Conservation (phyloP, 1,139 yeast species). For the Candida sp. region DNA sequence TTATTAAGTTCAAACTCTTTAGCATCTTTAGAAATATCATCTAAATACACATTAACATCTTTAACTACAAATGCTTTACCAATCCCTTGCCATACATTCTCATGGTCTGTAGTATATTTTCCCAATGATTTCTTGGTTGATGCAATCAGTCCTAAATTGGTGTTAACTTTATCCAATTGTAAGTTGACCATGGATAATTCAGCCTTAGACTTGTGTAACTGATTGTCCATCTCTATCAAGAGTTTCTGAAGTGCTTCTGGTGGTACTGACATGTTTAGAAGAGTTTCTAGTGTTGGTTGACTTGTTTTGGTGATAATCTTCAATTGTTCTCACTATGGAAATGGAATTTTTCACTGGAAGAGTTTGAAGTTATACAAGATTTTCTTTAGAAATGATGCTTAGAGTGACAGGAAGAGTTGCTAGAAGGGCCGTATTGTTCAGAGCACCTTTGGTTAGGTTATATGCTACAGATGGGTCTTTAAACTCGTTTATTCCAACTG, state of each 20-base stretch:
- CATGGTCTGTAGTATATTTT: slow-evolving; percentile 32
- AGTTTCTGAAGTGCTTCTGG: slow-evolving; percentile 52
- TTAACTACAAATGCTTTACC: slow-evolving; percentile 68
- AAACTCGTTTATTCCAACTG: slow-evolving; percentile 5
- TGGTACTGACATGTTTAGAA: slow-evolving; percentile 1
- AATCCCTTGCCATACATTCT: slow-evolving; percentile 77
- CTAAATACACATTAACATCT: slow-evolving; percentile 43
- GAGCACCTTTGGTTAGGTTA: background rate
- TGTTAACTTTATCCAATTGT: slow-evolving; percentile 54
- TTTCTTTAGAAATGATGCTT: background rate
- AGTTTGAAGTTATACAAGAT: too few species aligned
- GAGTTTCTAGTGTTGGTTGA: too few species aligned
- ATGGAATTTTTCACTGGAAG: background rate
- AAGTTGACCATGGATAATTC: slow-evolving; percentile 63
- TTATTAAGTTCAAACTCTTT: slow-evolving; percentile 54
- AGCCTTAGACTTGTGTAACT: slow-evolving; percentile 55
- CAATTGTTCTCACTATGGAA: background rate
- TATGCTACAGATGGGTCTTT: slow-evolving; percentile 11
- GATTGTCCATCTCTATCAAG: slow-evolving; percentile 61
- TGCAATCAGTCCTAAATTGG: slow-evolving; percentile 56
- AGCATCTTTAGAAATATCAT: slow-evolving; percentile 49
- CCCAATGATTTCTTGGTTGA: slow-evolving; percentile 55
- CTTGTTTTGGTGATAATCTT: background rate
- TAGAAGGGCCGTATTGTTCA: background rate
- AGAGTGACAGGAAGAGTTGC: background rate